These are phyloP conservation scores for Cutaneotrichosporon sp. DNA, from an alignment of 1,284 basidiomycete species.

Conservation along the genomic window DNA sequence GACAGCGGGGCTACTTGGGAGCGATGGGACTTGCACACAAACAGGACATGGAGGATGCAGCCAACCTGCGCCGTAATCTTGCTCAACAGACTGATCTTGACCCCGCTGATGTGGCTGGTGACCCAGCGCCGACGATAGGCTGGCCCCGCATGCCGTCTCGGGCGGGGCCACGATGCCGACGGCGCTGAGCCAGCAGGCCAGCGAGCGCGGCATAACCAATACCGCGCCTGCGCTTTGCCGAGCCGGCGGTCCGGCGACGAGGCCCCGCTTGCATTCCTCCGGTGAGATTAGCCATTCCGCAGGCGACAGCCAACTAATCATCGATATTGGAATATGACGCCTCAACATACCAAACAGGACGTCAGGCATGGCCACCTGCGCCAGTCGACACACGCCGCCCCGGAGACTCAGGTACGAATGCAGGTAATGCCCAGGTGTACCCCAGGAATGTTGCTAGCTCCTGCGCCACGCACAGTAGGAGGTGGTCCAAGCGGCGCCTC, in stretches of 20 bases:
- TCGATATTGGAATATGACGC: neutral
- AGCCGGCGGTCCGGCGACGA: neutral
- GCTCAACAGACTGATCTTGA: neutral
- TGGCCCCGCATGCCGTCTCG: neutral
- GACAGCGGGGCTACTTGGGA: too few species aligned
- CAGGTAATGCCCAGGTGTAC: neutral
- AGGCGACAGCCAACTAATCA: neutral
- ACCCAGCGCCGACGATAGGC: neutral
- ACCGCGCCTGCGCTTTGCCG: neutral
- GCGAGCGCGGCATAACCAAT: neutral
- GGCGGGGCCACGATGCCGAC: neutral
- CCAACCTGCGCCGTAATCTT: neutral
- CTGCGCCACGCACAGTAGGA: neutral
- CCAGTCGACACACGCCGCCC: neutral
- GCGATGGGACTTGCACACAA: too few species aligned
- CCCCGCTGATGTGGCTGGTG: neutral
- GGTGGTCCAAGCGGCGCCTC: neutral
- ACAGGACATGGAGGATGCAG: too few species aligned
- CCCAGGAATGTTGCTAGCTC: neutral
- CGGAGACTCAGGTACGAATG: neutral
- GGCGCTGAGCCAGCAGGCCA: neutral
- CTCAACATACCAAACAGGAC: neutral
- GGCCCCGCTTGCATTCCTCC: conserved; percentile 3
- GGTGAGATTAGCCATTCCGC: conserved; percentile 3
- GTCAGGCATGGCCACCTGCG: neutral